Evolutionary conservation across 345 rosid species (phyloP).

Genomic region (Lepidium africanum): DNA sequence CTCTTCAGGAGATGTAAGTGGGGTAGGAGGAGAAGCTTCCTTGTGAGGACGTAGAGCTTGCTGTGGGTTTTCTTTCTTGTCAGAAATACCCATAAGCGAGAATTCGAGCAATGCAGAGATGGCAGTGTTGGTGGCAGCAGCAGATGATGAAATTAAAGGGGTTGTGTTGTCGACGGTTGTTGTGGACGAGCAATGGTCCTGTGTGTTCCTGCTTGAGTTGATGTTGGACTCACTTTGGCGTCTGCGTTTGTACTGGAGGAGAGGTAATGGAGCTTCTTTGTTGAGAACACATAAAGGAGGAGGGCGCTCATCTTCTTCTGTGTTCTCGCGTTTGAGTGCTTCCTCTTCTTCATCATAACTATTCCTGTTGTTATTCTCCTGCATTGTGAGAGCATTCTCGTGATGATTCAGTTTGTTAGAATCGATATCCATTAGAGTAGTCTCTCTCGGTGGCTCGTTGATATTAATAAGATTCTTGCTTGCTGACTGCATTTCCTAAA

Average conservation of each 20-base stretch:
- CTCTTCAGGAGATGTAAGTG: constrained; percentile 4
- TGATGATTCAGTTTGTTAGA: constrained; percentile 6
- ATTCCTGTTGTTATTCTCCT: constrained; percentile 3
- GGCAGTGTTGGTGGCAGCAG: constrained; percentile 50
- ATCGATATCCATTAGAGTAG: constrained; percentile 17
- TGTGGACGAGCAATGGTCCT: constrained; percentile 58
- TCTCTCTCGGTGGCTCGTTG: constrained; percentile 28
- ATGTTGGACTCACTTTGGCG: constrained; percentile 44
- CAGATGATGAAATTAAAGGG: constrained; percentile 20
- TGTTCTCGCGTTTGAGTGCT: constrained; percentile 17
- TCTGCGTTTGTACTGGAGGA: constrained; percentile 72
- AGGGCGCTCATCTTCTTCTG: constrained; percentile 35
- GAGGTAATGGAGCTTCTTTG: constrained; percentile 54
- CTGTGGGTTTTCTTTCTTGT: constrained; percentile 8
- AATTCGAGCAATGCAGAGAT: constrained; percentile 74
- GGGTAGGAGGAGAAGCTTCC: constrained; percentile 25
- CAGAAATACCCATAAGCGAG: constrained; percentile 33
- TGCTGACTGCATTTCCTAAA: constrained; percentile 37
- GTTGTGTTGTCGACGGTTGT: constrained; percentile 48
- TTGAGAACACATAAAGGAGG: constrained; percentile 46
- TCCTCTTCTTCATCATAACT: background rate
- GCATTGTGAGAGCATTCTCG: background rate
- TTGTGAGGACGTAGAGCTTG: background rate
- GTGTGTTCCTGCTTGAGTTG: constrained; percentile 44
- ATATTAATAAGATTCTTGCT: constrained; percentile 27